phyloP scores from a whole-genome alignment of 2,329 filamentous ascomycete species.

The Clonostachys rhizophaga region DNA sequence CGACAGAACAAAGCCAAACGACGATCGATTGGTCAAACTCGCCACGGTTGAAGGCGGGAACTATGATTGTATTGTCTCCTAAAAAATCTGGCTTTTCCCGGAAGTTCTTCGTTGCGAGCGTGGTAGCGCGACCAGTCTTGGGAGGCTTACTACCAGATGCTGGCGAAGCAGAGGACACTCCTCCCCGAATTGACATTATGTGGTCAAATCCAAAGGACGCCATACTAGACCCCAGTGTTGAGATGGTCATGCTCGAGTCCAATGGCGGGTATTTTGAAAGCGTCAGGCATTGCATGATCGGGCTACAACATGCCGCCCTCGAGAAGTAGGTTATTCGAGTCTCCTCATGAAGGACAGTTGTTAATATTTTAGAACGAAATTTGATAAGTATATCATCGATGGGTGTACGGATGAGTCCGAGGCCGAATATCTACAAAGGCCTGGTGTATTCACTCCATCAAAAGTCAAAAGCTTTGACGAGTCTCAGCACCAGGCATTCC shows the following conservation, averaged over 20 bases:
- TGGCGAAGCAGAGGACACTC: slow-evolving; percentile 20
- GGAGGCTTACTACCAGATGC: slow-evolving; percentile 53
- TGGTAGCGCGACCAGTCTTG: slow-evolving; percentile 64
- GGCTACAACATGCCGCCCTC: slow-evolving; percentile 58
- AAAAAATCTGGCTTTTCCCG: slow-evolving; percentile 56
- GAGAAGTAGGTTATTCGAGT: slow-evolving; percentile 40
- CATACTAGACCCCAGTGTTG: slow-evolving; percentile 61
- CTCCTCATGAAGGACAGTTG: not conserved
- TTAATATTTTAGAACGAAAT: slow-evolving; percentile 39
- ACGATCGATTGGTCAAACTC: slow-evolving; percentile 59
- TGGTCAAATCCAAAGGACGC: slow-evolving; percentile 59
- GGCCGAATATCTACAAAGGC: slow-evolving; percentile 20
- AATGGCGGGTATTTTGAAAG: slow-evolving; percentile 74
- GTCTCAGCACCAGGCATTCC: slow-evolving; percentile 66
- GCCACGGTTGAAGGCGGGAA: slow-evolving; percentile 45
- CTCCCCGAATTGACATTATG: slow-evolving; percentile 71
- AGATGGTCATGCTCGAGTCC: slow-evolving; percentile 77
- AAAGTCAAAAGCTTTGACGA: slow-evolving; percentile 48
- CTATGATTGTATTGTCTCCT: slow-evolving; percentile 47
- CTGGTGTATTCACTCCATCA: not conserved
- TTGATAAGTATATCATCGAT: slow-evolving; percentile 57
- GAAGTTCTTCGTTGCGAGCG: slow-evolving; percentile 63
- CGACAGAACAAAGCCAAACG: slow-evolving; percentile 58
- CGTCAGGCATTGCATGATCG: slow-evolving; percentile 65
- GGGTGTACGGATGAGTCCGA: slow-evolving; percentile 24